Percentiles rank a stretch among this genome's conserved stretches.
These are phyloP conservation scores for Tolypocladium cylindrosporum DNA, from an alignment of 2,329 filamentous ascomycete species.

Conservation along the genomic window DNA sequence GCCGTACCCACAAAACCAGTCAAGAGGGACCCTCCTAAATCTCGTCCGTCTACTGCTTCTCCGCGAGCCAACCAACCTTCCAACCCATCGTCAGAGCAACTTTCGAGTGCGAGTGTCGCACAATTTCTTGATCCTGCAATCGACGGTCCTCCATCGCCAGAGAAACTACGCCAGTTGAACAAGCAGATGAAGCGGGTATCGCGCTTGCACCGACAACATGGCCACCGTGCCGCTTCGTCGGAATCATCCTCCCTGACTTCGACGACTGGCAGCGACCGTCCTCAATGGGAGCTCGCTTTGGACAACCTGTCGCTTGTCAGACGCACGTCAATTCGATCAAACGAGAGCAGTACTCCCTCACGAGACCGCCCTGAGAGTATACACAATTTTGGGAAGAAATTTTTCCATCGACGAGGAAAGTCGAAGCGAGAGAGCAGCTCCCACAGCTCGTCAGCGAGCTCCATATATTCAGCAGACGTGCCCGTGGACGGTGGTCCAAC, in stretches of 20 bases:
- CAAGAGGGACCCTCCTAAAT: constrained; percentile 4
- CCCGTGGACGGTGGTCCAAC: constrained; percentile 21
- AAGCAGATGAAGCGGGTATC: constrained; percentile 49
- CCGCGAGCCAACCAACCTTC: constrained; percentile 4
- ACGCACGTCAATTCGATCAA: constrained; percentile 47
- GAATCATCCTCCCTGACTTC: constrained; percentile 44
- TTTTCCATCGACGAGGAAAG: constrained; percentile 44
- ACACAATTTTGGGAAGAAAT: constrained; percentile 47
- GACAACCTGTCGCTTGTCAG: constrained; percentile 42
- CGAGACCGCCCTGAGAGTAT: constrained; percentile 49
- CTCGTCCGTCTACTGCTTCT: constrained; percentile 3
- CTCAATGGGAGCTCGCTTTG: constrained; percentile 39
- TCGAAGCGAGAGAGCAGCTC: constrained; percentile 41
- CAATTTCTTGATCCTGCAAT: constrained; percentile 47
- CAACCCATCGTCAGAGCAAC: constrained; percentile 5
- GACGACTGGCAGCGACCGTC: constrained; percentile 25
- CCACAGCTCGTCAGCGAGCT: constrained; percentile 36
- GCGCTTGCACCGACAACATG: constrained; percentile 20
- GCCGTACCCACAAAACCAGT: constrained; percentile 5
- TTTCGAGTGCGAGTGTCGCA: constrained; percentile 13
- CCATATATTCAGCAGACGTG: constrained; percentile 36
- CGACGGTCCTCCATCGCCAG: constrained; percentile 51
- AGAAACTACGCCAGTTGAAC: constrained; percentile 46
- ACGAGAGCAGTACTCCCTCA: constrained; percentile 38
- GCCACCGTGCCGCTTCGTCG: constrained; percentile 37